Base-by-base conservation (phyloP, 331 rosid species). In the Ulmus americana region DNA sequence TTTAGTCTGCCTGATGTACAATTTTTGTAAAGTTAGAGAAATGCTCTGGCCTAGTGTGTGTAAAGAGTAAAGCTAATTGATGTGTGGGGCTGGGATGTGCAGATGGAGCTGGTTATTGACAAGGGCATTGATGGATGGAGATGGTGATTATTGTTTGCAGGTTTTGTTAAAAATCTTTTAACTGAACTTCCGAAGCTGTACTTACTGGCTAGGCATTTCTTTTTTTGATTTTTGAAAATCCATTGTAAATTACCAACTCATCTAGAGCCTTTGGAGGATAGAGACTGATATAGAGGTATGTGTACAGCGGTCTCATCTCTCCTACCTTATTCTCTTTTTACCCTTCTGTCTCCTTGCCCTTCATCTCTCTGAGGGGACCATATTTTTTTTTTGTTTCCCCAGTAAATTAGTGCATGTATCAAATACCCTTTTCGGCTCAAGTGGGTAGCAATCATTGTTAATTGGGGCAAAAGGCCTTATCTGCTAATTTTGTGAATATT, bases 221-320 rank as follows among this genome's bases (percentile, higher is more conserved):
- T 61, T 74, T 84, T 71, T 78, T 55, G 63, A 77, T 63, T 80
- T 73, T 65, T 41, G 49, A 35, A 75, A 76, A 60, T 79, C 90
- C 65, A 28, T 28, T 88, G 97, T 91, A 83, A 74, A 86, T 86
- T 86, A 86, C 85, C 87, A 28, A 83, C 90, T 78, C 85, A 59
- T 67, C 83, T 80, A 76, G 82, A 78, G 83, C 47, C 35, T 74
- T 74, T 75, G 80, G 81, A 76, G 70, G 86, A 83, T 70, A 67
- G 90, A 85, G 97, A 80, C 81, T 74, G 70, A 86, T 86, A 87
- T 81, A 88, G 97, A 83, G 88, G 85, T 80, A 83, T 83, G 74
- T 91, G 96, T 88, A 91, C 96, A 91, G 96, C 80, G 79, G 79
- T 72, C 76, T 60, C 85, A 76, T 91, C 92, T 80, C 90, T 82